phyloP scores from a whole-genome alignment of 768 basidiomycete genomes.

The Ephemerocybe angulata region DNA sequence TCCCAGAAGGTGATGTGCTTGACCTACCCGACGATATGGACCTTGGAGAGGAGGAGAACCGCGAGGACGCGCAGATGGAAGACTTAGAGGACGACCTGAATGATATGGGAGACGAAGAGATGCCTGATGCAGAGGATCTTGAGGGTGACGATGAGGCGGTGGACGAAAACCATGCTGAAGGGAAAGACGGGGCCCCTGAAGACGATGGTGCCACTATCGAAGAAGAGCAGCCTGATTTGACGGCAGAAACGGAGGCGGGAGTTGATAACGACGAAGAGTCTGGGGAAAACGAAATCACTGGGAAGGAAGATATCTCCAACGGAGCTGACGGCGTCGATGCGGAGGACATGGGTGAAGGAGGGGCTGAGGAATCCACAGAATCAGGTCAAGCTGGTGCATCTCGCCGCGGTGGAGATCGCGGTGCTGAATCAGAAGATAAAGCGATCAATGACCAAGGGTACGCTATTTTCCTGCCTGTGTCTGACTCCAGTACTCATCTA shows the following conservation, averaged over 20 bases:
- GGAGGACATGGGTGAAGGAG: conserved; percentile 22
- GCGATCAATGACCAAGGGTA: conserved; percentile 31
- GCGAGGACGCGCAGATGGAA: conserved; percentile 6
- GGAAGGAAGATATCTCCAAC: conserved; percentile 41
- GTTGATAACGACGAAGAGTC: conserved; percentile 26
- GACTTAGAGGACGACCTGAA: conserved; percentile 86
- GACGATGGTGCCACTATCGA: conserved; percentile 26
- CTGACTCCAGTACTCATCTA: not conserved
- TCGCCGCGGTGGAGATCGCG: conserved; percentile 3
- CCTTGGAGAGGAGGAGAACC: conserved; percentile 38
- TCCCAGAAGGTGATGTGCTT: conserved; percentile 77
- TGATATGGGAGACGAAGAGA: conserved; percentile 43
- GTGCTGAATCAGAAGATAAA: conserved; percentile 24
- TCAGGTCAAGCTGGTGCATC: conserved; percentile 23
- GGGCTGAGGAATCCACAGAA: conserved; percentile 3
- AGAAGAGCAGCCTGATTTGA: conserved; percentile 21
- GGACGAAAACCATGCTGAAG: conserved; percentile 26
- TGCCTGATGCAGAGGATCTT: conserved; percentile 25
- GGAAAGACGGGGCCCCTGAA: conserved; percentile 30
- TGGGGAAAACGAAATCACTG: conserved; percentile 29
- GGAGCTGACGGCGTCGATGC: conserved; percentile 38
- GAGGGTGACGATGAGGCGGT: conserved; percentile 32
- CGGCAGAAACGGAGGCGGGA: conserved; percentile 27
- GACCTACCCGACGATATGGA: conserved; percentile 89
- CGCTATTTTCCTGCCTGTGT: conserved; percentile 9